Percentiles rank a stretch among this genome's conserved stretches.
Conservation (phyloP, 345 rosid genomes). For the Eucalyptus decipiens region DNA sequence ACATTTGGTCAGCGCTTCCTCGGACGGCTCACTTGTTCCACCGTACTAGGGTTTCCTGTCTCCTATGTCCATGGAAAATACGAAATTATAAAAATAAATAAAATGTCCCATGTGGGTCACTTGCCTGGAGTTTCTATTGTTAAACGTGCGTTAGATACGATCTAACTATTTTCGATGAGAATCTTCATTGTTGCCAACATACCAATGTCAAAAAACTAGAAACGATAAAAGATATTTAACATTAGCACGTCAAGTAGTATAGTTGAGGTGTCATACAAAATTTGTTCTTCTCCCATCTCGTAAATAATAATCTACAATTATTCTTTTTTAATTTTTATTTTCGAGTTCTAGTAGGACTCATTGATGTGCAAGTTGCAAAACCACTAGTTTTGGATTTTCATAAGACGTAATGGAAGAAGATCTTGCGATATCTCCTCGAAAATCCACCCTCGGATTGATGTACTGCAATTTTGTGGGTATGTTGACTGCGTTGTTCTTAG, state of each 20-base stretch:
- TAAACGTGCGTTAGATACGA: not conserved
- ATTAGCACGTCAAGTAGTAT: not conserved
- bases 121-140: not conserved
- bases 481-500: not conserved
- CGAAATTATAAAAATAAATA: not conserved
- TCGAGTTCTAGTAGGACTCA: not conserved
- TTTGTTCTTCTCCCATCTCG: not conserved
- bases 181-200: not conserved
- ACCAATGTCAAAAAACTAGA: not conserved
- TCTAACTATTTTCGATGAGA: not conserved
- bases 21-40: not conserved
- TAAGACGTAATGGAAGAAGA: not conserved
- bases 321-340: not conserved
- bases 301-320: not conserved
- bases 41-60: not conserved
- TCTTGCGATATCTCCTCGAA: not conserved
- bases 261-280: not conserved
- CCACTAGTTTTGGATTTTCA: not conserved
- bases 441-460: not conserved
- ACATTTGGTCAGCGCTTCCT: not conserved
- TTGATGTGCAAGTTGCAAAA: not conserved
- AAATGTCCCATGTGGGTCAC: not conserved
- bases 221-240: not conserved
- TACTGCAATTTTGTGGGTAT: not conserved
- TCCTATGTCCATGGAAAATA: not conserved